A percentile compares a stretch with the other conserved stretches of the same genome.
phyloP scores from a whole-genome alignment of 306 rosid genomes.

The Prunus mume region DNA sequence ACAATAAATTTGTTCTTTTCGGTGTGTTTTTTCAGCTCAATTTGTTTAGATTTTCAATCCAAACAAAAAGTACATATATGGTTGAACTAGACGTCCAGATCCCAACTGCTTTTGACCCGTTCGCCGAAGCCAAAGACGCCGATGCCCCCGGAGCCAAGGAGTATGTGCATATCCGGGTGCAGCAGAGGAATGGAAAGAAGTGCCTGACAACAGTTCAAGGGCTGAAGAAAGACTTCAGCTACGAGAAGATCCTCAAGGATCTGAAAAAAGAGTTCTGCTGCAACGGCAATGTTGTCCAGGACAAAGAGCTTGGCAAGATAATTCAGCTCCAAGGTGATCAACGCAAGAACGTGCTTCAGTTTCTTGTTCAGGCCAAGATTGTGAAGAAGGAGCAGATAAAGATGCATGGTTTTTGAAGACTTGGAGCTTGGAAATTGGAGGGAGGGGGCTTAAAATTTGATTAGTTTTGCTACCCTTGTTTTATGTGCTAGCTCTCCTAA shows the following conservation, averaged over 20 bases:
- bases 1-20: not conserved
- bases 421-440: not conserved
- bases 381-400: not conserved
- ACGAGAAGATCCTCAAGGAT: not conserved
- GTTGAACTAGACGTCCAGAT: conserved; percentile 59
- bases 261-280: not conserved
- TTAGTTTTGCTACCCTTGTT: not conserved
- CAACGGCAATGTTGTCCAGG: conserved; percentile 1
- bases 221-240: not conserved
- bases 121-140: not conserved
- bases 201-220: conserved; percentile 1
- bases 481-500: not conserved
- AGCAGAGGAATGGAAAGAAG: conserved; percentile 1
- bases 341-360: not conserved
- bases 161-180: not conserved
- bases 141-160: not conserved
- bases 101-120: conserved; percentile 12
- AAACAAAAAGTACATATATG: conserved; percentile 68
- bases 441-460: no score
- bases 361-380: not conserved
- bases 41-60: not conserved
- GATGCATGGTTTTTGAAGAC: not conserved
- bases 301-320: not conserved
- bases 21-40: not conserved
- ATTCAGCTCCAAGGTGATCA: conserved; percentile 4